A percentile compares a stretch with the other conserved stretches of the same genome.
phyloP scores from a whole-genome alignment of 139 green algal species.

The Haematococcus lacustris region DNA sequence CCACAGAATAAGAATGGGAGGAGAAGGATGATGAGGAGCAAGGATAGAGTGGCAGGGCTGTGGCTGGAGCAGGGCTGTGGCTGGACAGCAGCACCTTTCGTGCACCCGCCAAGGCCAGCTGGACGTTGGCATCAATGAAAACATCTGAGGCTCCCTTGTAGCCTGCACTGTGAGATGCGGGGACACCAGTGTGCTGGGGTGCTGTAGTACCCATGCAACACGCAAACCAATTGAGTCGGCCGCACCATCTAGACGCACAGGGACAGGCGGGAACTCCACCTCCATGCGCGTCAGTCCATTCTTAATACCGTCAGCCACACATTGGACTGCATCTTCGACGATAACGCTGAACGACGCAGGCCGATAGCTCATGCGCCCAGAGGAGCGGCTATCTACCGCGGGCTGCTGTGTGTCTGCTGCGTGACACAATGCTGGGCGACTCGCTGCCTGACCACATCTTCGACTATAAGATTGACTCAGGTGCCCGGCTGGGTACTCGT shows the following conservation, averaged over 20 bases:
- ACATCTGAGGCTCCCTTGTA: constrained; percentile 82
- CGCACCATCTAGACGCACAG: constrained; percentile 56
- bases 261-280: constrained; percentile 83
- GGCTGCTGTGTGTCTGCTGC: not conserved
- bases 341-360: constrained; percentile 66
- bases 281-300: constrained; percentile 64
- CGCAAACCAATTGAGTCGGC: not conserved
- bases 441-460: too few relatives aligned
- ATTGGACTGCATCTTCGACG: constrained; percentile 56
- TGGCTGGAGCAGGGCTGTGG: not conserved
- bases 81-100: constrained; percentile 28
- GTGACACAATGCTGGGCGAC: not conserved
- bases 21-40: not conserved
- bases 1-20: too few relatives aligned
- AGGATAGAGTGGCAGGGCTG: not conserved
- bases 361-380: not conserved
- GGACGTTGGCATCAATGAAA: constrained; percentile 87
- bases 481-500: too few relatives aligned
- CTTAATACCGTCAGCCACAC: constrained; percentile 49
- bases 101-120: constrained; percentile 70
- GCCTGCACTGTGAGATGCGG: too few relatives aligned
- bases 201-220: too few relatives aligned
- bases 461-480: too few relatives aligned
- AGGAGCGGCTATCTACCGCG: not conserved
- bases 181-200: too few relatives aligned